phyloP scores from a whole-genome alignment of 208 protist species.

The Strigomonas culicis region DNA sequence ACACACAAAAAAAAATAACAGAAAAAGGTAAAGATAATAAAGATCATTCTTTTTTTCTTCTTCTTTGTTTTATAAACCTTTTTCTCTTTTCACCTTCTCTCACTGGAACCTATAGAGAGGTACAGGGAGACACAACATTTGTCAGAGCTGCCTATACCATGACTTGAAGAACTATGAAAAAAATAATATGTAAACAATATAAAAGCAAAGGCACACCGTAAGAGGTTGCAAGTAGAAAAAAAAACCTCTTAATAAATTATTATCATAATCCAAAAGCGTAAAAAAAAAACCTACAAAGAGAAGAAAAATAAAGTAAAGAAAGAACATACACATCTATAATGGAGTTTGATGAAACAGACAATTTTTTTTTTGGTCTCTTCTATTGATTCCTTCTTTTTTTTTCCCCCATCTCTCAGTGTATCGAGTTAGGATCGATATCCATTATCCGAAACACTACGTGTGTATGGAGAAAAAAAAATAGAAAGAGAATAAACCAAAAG shows the following conservation, averaged over 20 bases:
- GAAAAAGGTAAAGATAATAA: neutral
- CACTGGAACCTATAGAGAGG: too few relatives aligned
- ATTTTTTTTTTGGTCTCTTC: neutral
- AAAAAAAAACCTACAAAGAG: neutral
- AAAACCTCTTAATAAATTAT: neutral
- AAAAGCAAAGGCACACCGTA: neutral
- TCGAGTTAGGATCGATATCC: too few relatives aligned
- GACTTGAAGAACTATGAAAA: neutral
- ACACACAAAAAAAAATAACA: neutral
- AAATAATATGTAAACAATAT: slow-evolving; percentile 1
- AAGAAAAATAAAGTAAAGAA: slow-evolving; percentile 7
- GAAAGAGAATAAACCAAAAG: slow-evolving; percentile 15
- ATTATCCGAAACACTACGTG: too few relatives aligned
- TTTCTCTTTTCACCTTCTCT: neutral
- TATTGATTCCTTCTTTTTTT: slow-evolving; percentile 1
- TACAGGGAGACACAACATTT: too few relatives aligned
- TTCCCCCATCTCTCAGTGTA: neutral
- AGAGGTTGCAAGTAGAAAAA: neutral
- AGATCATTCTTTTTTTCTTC: slow-evolving; percentile 1
- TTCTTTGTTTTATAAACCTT: slow-evolving; percentile 2
- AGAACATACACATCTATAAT: neutral
- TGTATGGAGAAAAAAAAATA: slow-evolving; percentile 6
- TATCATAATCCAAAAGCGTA: neutral
- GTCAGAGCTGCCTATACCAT: too few relatives aligned
- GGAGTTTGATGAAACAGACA: neutral